Evolutionary conservation across 352 stramenopile genomes (phyloP), one percentile per base, ranked within the genome.

Genomic region (Phytophthora macrochlamydospora): DNA sequence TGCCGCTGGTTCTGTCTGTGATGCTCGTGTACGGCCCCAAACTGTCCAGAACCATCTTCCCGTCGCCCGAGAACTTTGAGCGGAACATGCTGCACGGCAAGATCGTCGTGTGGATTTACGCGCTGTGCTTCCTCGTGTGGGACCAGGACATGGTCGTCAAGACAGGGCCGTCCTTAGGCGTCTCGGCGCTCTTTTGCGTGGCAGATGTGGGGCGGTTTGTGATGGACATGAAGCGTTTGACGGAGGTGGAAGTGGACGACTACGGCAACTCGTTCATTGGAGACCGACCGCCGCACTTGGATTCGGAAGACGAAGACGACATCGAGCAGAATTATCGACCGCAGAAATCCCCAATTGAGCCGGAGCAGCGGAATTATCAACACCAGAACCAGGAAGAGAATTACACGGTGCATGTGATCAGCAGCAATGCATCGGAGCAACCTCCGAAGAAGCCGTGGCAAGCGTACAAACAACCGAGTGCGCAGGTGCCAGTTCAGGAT

Each of bases 111-210:
- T 93, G 79, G 78, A 44, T 88, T 40, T 87, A 85, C 73, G 68
- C 81, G 38, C 73, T 89, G 45, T 37, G 53, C 9, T 85, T 87
- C 61, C 73, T 93, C 53, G 71, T 93, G 28, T 87, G 74, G 74
- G 85, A 92, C 62, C 69, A 80, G 24, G 81, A 89, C 67, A 93
- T 93, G 85, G 56, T 65, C 30, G 13, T 90, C 65, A 93, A 93
- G 73, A 76, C 77, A 45, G 85, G 85, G 0, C 85, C 85, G 11
- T 83, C 73, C 32, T 71, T 93, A 29, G 73, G 84, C 56, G 81
- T 93, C 30, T 84, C 81, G 1, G 79, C 84, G n/a, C 67, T 92
- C 53, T 93, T 93, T 43, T 87, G 67, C 12, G 50, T 91, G 6
- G 75, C 79, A n/a, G 85, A 93, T 66, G 33, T 93, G 1, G 76